These are phyloP conservation scores for Penicillium ucsense DNA, from an alignment of 495 filamentous ascomycete genomes.

Conservation along the genomic window DNA sequence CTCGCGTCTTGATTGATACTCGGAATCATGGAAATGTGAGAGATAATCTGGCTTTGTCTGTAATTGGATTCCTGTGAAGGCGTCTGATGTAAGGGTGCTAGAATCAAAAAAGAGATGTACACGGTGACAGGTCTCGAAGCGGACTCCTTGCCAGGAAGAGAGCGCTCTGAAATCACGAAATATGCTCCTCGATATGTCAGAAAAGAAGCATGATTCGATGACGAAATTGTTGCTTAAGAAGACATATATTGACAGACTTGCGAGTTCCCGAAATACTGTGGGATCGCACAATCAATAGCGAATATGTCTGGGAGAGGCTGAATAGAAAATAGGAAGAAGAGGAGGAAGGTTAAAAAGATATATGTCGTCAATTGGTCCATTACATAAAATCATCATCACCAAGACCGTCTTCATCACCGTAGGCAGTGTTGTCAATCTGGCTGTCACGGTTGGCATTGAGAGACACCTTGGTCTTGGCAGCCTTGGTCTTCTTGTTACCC, in stretches of 20 bases:
- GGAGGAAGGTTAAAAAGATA: neutral
- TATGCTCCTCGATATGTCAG: no score
- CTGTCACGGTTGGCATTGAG: slow-evolving; percentile 61
- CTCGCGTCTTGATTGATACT: no score
- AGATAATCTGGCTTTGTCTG: slow-evolving; percentile 3
- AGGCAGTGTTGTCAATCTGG: slow-evolving; percentile 58
- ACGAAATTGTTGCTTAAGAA: no score
- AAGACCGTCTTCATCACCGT: slow-evolving; percentile 75
- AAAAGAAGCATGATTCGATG: no score
- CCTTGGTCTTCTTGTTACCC: slow-evolving; percentile 92
- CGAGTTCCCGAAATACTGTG: no score
- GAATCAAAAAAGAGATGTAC: slow-evolving; percentile 5
- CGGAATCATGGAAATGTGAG: neutral
- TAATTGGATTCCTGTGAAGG: neutral
- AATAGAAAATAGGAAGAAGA: slow-evolving; percentile 5
- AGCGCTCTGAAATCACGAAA: neutral
- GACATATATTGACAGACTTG: no score
- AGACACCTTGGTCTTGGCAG: slow-evolving; percentile 83
- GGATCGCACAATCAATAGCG: no score
- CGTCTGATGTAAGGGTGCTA: neutral
- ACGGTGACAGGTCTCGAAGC: neutral
- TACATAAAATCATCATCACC: slow-evolving; percentile 65
- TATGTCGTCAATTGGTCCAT: slow-evolving; percentile 14
- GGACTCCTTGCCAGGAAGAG: neutral
- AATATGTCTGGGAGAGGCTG: neutral